Base-by-base conservation (phyloP, 2,329 filamentous ascomycete species). In the Botrytis cinerea region DNA sequence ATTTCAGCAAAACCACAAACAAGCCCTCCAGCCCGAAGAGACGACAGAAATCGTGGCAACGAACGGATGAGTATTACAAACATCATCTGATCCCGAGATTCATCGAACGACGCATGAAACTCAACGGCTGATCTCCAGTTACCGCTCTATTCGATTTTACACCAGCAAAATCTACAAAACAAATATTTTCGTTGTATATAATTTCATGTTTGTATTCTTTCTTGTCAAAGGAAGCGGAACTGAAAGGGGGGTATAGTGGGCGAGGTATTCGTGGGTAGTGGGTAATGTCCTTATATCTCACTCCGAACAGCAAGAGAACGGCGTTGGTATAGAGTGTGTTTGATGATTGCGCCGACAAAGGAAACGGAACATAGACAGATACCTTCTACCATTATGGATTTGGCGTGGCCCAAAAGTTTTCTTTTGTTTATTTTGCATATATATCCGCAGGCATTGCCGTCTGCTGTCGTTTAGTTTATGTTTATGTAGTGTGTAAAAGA, bases 61-160 rank as follows among this genome's bases (percentile, higher is more conserved):
- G 78, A 80, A 74, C 73, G 78, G 62, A 80, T 80, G 78, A 79
- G 78, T 54, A 80, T 80, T 51, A 79, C 77, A 45, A 79, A 78
- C 72, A 79, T 80, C 59, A 79, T 80, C 45, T 79, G 18, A 45
- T 38, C 51, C 16, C 6, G n/a, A 57, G 16, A 18, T 45, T 45
- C 16, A 46, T 32, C n/a, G n/a, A 28, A 32, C 14, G 10, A 22
- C 18, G 20, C 5, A 28, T 28, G 18, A n/a, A 62, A 1, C 16
- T 43, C 25, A 28, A 43, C 38, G 16, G 6, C 22, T 45, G 1
- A 57, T n/a, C 60, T 38, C 6, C 25, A 20, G 6, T 18, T 9
- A 18, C 14, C 14, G 10, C 16, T 57, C n/a, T 6, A 28, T 28
- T 18, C 38, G 45, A 63, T 28, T 25, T 43, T 5, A 4, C 22